Evolutionary conservation across 2,329 filamentous ascomycete genomes (phyloP), one percentile per base, ranked within the genome.

Genomic region (Seiridium unicorne): DNA sequence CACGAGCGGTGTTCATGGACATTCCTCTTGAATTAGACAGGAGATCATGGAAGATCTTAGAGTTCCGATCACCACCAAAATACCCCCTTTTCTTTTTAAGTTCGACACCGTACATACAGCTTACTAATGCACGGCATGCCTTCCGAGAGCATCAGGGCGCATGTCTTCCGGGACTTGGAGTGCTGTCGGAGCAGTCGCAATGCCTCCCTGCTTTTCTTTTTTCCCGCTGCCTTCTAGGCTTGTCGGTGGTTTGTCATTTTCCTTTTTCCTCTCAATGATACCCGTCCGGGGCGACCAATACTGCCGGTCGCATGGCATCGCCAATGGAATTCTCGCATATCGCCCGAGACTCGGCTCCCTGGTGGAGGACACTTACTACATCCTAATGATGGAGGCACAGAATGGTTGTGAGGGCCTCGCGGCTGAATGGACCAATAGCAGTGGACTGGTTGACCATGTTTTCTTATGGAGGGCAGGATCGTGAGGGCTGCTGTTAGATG

Each of bases 1-100:
- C n/a, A n/a, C n/a, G n/a, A n/a, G n/a, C 48, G 48, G 48, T 51
- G 48, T 51, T 51, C 31, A 51, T 36, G 48, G 48, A 51, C 5
- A n/a, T n/a, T 51, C 8, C 48, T 51, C 48, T 51, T 31, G 31
- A 9, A 26, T 10, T 55, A n/a, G 35, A 55, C 38, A 36, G 35
- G 51, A 55, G 51, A 7, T 44, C n/a, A 55, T 34, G 38, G 35
- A 5, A 31, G 49, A 7, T 7, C 26, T 44, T 40, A 55, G 51
- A 55, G 51, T 31, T 42, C 38, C 11, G 35, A 35, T 32, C 11
- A 31, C 11, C 32, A 34, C 31, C 18, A 31, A 9, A 36, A 51
- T 34, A 51, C 48, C 32, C 48, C n/a, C 8, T 36, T 32, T 8
- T 31, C 7, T 51, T 13, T 36, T 35, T 35, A 42, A 7, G 6